Evolutionary conservation across 2,329 filamentous ascomycete genomes (phyloP), one percentile per base, ranked within the genome.

Genomic region (Fusarium pseudocircinatum): DNA sequence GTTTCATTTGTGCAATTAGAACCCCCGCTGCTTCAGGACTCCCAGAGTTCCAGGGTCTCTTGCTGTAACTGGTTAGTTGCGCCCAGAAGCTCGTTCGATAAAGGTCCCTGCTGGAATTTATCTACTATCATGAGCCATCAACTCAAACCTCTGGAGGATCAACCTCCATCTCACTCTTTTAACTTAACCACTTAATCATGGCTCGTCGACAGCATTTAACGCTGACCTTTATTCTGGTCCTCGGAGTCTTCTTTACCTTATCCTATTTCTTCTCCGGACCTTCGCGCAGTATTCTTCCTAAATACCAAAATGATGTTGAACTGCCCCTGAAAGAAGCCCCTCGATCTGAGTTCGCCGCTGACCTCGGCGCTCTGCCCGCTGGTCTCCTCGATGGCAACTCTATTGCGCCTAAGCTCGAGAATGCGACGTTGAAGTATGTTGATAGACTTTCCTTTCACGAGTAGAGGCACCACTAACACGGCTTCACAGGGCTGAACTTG

Each of bases 361-460:
- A 85, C 60, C 76, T 89, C 36, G 80, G 80, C 40, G 74, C 79
- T 36, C 74, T 89, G 34, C 82, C 88, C 3, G 81, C 84, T 32
- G 82, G 82, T 47, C 82, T 92, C 24, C 84, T 94, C 28, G 86
- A 87, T 24, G 93, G 93, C 63, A 90, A 90, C 62, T 91, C 91
- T 7, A 96, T 95, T 77, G 93, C 93, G 57, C 92, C 93, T 3
- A 95, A 94, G 83, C 85, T 96, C 60, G 94, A 93, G 79, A 96
- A 96, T 82, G 93, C 92, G 68, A 96, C 94, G 12, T 85, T 90
- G 60, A 96, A 96, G 91, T 92, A 85, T 56, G 86, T 78, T 40
- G 26, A 37, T 43, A 39, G n/a, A 52, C 42, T 47, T 43, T 24
- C 24, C 42, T 34, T 44, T 26, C 37, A 26, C 39, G 30, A 44